Percentiles rank a stretch among this genome's conserved stretches.
Conservation (phyloP, 805 yeast genomes). For the Yarrowia divulgata region DNA sequence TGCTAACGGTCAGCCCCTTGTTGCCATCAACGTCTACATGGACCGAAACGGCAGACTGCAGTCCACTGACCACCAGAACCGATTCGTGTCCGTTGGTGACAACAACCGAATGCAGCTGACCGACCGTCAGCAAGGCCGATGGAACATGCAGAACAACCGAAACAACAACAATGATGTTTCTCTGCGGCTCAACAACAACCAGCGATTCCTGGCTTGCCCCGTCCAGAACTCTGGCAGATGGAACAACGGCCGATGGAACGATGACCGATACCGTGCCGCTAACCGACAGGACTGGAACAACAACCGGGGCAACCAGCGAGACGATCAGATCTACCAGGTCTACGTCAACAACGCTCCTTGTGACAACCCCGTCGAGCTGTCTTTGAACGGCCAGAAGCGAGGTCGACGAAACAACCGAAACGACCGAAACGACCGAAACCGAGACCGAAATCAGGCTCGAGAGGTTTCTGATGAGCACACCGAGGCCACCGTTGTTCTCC, state of each 20-base stretch:
- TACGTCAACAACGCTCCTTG: constrained; percentile 31
- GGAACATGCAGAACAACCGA: constrained; percentile 6
- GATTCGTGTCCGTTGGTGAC: constrained; percentile 5
- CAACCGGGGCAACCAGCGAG: neutral
- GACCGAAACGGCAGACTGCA: constrained; percentile 16
- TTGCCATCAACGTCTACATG: constrained; percentile 6
- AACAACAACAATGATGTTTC: constrained; percentile 8
- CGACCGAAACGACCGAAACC: neutral
- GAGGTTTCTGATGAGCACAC: neutral
- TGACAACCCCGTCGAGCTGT: constrained; percentile 22
- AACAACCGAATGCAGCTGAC: constrained; percentile 16
- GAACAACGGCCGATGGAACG: neutral
- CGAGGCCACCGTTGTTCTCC: constrained; percentile 12
- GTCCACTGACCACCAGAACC: constrained; percentile 1
- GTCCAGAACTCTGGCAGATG: constrained; percentile 1
- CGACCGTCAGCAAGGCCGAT: constrained; percentile 3
- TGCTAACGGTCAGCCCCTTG: constrained; percentile 9
- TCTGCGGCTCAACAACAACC: constrained; percentile 19
- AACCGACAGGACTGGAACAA: neutral
- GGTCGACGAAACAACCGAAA: constrained; percentile 13
- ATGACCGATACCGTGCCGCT: neutral
- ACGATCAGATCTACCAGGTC: constrained; percentile 22
- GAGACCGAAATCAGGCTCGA: constrained; percentile 3
- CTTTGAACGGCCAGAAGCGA: constrained; percentile 19
- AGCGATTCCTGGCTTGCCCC: constrained; percentile 19